These are phyloP conservation scores for Hanseniaspora clermontiae DNA, from an alignment of 805 yeast genomes.

Conservation along the genomic window DNA sequence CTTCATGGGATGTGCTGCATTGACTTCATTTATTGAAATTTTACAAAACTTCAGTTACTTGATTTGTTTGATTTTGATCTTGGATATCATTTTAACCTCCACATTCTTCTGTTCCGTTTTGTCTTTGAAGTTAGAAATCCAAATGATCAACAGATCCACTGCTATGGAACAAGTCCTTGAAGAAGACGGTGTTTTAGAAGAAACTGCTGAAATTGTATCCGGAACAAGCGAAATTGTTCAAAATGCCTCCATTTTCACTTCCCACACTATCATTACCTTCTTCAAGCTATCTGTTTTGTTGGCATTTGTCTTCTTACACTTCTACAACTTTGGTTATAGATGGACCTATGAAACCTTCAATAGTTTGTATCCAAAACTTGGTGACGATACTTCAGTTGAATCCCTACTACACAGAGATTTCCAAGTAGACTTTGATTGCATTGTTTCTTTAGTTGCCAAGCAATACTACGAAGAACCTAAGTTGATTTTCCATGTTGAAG, in stretches of 20 bases:
- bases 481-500: conserved; percentile 48
- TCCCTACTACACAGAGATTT: background rate
- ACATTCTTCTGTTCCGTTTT: conserved; percentile 77
- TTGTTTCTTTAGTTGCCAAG: conserved; percentile 48
- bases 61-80: conserved; percentile 53
- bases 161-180: conserved; percentile 67
- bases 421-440: conserved; percentile 30
- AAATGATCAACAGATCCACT: conserved; percentile 69
- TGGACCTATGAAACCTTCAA: conserved; percentile 48
- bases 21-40: conserved; percentile 57
- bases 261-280: conserved; percentile 36
- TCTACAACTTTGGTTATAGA: conserved; percentile 55
- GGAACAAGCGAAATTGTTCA: conserved; percentile 20
- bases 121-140: conserved; percentile 79
- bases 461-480: conserved; percentile 48
- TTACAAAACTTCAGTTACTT: conserved; percentile 70
- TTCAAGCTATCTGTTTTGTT: conserved; percentile 50
- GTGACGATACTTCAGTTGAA: background rate
- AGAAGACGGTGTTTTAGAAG: conserved; percentile 78
- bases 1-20: conserved; percentile 50
- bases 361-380: conserved; percentile 16
- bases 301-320: conserved; percentile 49
- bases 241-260: conserved; percentile 20
- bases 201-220: conserved; percentile 60
- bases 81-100: conserved; percentile 58